Evolutionary conservation across 1,284 basidiomycete genomes (phyloP), one percentile per base, ranked within the genome.

Genomic region (Cryptococcus sp.): DNA sequence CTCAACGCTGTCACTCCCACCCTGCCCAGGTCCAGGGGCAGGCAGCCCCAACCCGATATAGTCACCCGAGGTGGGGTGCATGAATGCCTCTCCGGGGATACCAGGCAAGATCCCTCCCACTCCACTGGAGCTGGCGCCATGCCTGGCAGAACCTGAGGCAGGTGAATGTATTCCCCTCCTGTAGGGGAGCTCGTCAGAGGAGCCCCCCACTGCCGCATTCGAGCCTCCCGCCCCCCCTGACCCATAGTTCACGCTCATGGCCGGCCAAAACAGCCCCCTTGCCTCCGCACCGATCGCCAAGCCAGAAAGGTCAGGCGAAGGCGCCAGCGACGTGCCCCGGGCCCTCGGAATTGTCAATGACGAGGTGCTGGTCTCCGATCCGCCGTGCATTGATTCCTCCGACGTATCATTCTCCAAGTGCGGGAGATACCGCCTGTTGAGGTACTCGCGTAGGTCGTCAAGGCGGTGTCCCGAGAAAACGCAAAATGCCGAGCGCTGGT

Each of bases 381-480:
- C 64, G 46, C 33, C 63, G 50, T 2, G 53, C 50, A 21, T 23
- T 13, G 47, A 49, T n/a, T 39, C 47, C 24, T 49, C 47, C 2
- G 64, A 67, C 1, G 59, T 56, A 16, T 63, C 62, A 46, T 69
- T 66, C 9, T 61, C 54, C 18, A 45, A 35, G 12, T 56, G 38
- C 21, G 57, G 50, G 18, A 57, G 28, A 24, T 61, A 61, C 15
- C 55, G 59, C 5, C 62, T 52, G 48, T 73, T 70, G 11, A 97
- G 79, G 72, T 86, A 94, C 23, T 84, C 80, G 40, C 95, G 83
- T 35, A 99, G 82, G 53, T 92, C 86, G 20, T 83, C 79, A 1
- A 99, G 89, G 5, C 95, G 93, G 63, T 87, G 87, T 39, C 92
- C 92, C 4, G 92, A 95, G 77, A 92, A 99, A 12, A 99, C 96